A percentile compares a stretch with the other conserved stretches of the same genome.
Conservation (phyloP, 257 asterid species). For the Asclepias syriaca region DNA sequence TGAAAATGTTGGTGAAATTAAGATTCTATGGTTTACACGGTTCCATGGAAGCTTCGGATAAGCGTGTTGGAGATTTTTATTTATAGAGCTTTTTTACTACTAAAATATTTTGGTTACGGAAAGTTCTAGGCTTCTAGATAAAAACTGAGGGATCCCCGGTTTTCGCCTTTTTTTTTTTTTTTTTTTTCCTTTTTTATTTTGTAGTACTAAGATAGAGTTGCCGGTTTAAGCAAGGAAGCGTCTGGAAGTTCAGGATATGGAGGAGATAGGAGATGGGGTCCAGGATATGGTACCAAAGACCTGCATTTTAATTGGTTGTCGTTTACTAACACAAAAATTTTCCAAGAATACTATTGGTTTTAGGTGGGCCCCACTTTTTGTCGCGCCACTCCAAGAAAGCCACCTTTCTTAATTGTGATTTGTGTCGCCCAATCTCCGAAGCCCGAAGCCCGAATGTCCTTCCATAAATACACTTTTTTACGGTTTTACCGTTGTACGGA, state of each 20-base stretch:
- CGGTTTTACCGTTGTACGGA: too few species aligned
- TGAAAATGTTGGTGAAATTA: not conserved
- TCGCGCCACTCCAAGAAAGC: not conserved
- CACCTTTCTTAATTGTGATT: too few species aligned
- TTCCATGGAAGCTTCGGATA: not conserved
- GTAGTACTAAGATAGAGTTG: not conserved
- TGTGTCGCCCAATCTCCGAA: too few species aligned
- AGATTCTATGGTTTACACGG: not conserved
- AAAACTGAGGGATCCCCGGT: slow-evolving; percentile 17
- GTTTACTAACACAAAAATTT: not conserved
- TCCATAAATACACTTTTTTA: too few species aligned
- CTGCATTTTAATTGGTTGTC: not conserved
- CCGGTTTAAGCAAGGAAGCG: slow-evolving; percentile 20
- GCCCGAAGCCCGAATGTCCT: too few species aligned
- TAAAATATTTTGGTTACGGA: slow-evolving; percentile 25
- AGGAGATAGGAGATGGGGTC: slow-evolving; percentile 16
- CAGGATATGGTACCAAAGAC: not conserved
- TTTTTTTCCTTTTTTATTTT: not conserved
- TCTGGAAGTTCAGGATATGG: slow-evolving; percentile 31
- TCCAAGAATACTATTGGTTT: not conserved
- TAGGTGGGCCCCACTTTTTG: not conserved
- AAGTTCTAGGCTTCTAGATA: slow-evolving; percentile 43
- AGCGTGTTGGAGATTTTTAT: not conserved
- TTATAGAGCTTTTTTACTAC: not conserved
- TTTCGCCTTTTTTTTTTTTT: not conserved